Percentiles rank a stretch among this genome's conserved stretches.
phyloP scores from a whole-genome alignment of 805 yeast genomes.

The Yamadazyma takamatsuzukensis region DNA sequence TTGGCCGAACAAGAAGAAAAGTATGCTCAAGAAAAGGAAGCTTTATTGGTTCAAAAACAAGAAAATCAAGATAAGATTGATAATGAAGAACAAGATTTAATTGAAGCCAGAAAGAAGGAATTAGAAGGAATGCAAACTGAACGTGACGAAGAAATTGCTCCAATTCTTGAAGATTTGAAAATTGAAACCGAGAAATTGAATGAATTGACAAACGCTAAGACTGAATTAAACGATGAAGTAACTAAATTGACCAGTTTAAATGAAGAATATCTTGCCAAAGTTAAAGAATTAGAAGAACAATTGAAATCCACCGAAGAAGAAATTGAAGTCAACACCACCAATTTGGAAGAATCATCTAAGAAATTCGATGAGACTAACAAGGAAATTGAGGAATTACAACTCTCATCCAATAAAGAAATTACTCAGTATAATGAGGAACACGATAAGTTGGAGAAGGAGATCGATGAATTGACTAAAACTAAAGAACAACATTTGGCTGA shows the following conservation, averaged over 20 bases:
- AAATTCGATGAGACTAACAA: constrained; percentile 39
- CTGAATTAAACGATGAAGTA: constrained; percentile 42
- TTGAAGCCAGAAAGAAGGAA: constrained; percentile 43
- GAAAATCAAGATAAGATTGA: constrained; percentile 44
- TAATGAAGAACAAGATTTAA: constrained; percentile 40
- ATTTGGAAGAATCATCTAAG: constrained; percentile 28
- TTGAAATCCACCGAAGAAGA: constrained; percentile 39
- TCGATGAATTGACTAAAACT: constrained; percentile 35
- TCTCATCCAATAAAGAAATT: constrained; percentile 20
- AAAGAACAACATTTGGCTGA: constrained; percentile 33
- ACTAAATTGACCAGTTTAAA: constrained; percentile 43
- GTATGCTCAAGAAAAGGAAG: constrained; percentile 39
- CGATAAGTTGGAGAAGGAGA: constrained; percentile 39
- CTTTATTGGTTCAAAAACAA: constrained; percentile 42
- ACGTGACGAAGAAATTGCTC: constrained; percentile 51
- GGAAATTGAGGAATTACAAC: constrained; percentile 35
- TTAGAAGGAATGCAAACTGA: constrained; percentile 49
- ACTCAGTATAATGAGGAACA: constrained; percentile 23
- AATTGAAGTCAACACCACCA: constrained; percentile 29
- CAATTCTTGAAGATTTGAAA: constrained; percentile 50
- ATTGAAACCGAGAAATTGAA: constrained; percentile 47
- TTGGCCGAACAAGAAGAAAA: constrained; percentile 34
- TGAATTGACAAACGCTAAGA: constrained; percentile 48
- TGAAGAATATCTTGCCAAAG: constrained; percentile 39
- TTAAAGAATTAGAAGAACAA: constrained; percentile 42